Base-by-base conservation (phyloP, 768 basidiomycete genomes). In the Porphyrellus cyaneotinctus region DNA sequence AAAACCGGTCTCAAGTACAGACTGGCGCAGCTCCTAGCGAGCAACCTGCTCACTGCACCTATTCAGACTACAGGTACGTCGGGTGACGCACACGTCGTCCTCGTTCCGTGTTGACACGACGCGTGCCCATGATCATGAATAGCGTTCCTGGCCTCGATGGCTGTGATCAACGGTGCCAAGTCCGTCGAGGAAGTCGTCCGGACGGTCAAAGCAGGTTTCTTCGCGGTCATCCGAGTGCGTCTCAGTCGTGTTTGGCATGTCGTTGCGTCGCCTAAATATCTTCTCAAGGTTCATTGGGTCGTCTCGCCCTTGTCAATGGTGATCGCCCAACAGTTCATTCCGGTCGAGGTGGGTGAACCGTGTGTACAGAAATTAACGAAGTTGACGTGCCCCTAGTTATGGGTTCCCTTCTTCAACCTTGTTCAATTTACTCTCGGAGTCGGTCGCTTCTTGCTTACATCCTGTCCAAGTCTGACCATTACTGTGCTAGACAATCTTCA, bases 341-440 rank as follows among this genome's bases (percentile, higher is more conserved):
- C 92, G 13, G 76, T 86, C 20, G 87, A 91, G 68, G 87, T 87
- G 56, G 51, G 79, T 51, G 13, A 20, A 61, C 22, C 22, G 33
- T 30, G 8, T 38, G 43, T 17, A 30, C 35, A 32, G 45, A 35
- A 22, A 14, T 10, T 7, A 45, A 32, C 44, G 20, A 49, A 44
- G 30, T 59, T 55, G 23, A 59, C 31, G 15, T 33, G 22, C n/a
- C 31, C 43, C 15, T 58, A 90, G 87, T 76, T 91, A 39, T 92
- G 91, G 91, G 87, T 88, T 0, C 87, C 88, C 10, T 95, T 88
- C 74, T 93, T 94, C 78, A 91, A 85, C 67, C 60, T 79, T 32
- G 73, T 94, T 37, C 82, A 84, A 65, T 91, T 94, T 65, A 66
- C 81, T 20, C 75, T 90, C 13, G 90, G 90, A 20, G 90, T 91